phyloP scores from a whole-genome alignment of 352 stramenopile genomes.

The Stramenopiles sp. region DNA sequence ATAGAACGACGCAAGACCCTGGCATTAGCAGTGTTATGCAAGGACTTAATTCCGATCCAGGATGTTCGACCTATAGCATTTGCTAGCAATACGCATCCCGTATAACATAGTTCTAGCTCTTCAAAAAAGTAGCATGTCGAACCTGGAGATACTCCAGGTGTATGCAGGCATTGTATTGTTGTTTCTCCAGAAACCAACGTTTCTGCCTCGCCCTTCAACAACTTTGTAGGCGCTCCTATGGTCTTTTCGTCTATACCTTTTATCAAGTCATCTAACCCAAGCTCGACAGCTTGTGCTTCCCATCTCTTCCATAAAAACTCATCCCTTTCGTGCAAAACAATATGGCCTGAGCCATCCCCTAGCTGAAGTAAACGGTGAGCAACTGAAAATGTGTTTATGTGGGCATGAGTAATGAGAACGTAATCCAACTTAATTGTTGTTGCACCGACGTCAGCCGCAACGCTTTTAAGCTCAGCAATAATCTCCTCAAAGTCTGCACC shows the following conservation, averaged over 20 bases:
- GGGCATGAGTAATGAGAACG: neutral
- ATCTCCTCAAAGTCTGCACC: neutral
- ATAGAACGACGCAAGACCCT: neutral
- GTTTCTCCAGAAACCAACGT: neutral
- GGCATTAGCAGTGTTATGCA: neutral
- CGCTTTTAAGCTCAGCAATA: neutral
- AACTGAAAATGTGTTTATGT: neutral
- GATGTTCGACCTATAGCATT: neutral
- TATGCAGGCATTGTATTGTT: neutral
- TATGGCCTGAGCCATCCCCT: neutral
- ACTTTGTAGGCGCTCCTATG: neutral
- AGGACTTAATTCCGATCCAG: neutral
- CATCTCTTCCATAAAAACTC: neutral
- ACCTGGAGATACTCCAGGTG: neutral
- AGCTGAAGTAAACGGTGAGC: neutral
- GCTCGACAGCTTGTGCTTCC: neutral
- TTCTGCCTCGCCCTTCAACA: neutral
- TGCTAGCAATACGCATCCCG: neutral
- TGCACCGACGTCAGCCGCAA: neutral
- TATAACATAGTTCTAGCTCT: neutral
- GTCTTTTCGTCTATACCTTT: neutral
- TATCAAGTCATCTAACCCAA: neutral
- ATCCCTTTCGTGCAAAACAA: neutral
- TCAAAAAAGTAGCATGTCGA: neutral
- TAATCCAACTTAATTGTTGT: neutral